Conservation (phyloP, 306 rosid species). For the Geum urbanum region DNA sequence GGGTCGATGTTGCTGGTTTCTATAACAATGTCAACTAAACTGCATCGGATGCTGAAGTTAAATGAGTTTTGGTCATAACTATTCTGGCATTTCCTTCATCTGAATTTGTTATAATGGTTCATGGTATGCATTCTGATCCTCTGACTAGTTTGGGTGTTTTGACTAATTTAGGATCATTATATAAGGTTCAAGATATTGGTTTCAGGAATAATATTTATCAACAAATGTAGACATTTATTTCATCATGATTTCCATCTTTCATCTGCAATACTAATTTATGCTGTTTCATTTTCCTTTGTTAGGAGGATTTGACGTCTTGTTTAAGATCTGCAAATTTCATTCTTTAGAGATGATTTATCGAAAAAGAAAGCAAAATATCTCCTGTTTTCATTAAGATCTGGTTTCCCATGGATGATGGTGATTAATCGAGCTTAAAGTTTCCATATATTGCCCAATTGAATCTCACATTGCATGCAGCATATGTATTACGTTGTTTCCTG, state of each 20-base stretch:
- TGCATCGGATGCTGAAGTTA: not conserved
- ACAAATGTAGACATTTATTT: not conserved
- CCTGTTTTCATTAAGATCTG: not conserved
- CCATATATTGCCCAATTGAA: not conserved
- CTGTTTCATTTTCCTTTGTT: not conserved
- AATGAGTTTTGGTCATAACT: not conserved
- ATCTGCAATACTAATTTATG: not conserved
- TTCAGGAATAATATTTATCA: not conserved
- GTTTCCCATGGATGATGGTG: not conserved
- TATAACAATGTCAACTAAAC: not conserved
- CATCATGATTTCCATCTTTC: not conserved
- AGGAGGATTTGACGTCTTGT: not conserved
- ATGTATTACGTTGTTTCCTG: not conserved
- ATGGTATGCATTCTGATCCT: not conserved
- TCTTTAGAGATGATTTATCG: not conserved
- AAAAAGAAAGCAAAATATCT: not conserved
- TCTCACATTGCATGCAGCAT: not conserved
- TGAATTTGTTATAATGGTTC: slow-evolving; percentile 10
- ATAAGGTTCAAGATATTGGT: not conserved
- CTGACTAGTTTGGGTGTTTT: not conserved
- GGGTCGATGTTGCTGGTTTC: not conserved
- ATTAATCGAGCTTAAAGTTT: slow-evolving; percentile 6
- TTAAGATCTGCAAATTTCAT: not conserved
- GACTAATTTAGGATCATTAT: not conserved
- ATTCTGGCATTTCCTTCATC: not conserved